Conservation (phyloP, 441 rosid genomes). For the Aleurites moluccanus region DNA sequence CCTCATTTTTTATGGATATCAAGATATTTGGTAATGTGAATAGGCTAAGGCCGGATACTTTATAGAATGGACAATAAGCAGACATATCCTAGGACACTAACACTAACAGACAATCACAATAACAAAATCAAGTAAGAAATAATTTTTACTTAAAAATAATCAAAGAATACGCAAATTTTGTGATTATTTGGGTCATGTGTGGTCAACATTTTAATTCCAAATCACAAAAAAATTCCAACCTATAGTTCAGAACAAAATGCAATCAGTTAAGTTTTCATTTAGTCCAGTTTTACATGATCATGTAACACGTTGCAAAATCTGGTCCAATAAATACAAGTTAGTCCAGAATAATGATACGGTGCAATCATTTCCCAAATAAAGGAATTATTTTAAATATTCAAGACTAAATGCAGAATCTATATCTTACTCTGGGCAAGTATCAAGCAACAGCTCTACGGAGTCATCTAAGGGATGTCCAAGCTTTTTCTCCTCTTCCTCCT, state of each 20-base stretch:
- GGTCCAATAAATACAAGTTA: background rate
- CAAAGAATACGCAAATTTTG: background rate
- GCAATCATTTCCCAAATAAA: background rate
- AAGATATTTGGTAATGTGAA: background rate
- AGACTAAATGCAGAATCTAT: background rate
- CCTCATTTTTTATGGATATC: background rate
- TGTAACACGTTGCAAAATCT: background rate
- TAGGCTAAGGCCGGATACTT: background rate
- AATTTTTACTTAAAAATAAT: background rate
- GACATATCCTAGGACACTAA: background rate
- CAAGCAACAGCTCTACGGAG: constrained; percentile 84
- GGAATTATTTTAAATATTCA: background rate
- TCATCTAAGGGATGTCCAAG: constrained; percentile 80
- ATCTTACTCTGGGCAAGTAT: constrained; percentile 77
- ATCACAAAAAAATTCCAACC: background rate
- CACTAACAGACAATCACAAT: background rate
- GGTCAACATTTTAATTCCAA: background rate
- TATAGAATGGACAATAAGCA: background rate
- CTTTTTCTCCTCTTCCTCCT: constrained; percentile 84
- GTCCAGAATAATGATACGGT: background rate
- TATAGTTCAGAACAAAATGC: background rate
- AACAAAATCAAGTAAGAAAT: background rate
- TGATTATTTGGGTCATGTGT: background rate
- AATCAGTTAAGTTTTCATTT: background rate
- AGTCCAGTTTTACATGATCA: background rate